Percentiles rank a stretch among this genome's conserved stretches.
These are phyloP conservation scores for Pilaira anomala DNA, from an alignment of 192 early-diverging fungal genomes.

Conservation along the genomic window DNA sequence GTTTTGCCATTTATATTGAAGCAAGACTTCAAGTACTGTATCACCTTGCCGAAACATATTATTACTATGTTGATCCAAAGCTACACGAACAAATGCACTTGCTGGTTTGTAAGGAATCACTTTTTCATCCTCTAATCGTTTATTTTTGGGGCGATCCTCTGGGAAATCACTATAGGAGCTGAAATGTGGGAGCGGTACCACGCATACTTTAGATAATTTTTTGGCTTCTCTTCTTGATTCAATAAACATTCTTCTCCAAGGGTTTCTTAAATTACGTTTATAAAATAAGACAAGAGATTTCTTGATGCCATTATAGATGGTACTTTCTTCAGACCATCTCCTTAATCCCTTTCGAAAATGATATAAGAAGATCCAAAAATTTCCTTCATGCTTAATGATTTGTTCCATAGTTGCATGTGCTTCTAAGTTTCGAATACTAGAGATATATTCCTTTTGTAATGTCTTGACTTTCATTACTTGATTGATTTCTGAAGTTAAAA, in stretches of 20 bases:
- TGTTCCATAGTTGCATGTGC: too few species aligned
- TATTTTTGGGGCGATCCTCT: not conserved
- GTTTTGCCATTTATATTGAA: slow-evolving; percentile 12
- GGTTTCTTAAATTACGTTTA: too few species aligned
- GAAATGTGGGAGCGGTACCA: slow-evolving; percentile 10
- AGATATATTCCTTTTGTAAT: slow-evolving; percentile 6
- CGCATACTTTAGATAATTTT: not conserved
- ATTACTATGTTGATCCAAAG: not conserved
- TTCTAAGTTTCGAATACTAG: slow-evolving; percentile 3
- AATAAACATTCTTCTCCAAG: too few species aligned
- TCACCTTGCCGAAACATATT: slow-evolving; percentile 16
- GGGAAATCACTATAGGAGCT: not conserved
- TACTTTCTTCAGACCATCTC: too few species aligned
- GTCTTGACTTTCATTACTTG: not conserved
- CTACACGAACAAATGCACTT: not conserved
- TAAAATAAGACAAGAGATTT: too few species aligned
- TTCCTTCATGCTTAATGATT: not conserved
- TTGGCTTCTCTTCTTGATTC: too few species aligned
- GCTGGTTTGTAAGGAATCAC: not conserved
- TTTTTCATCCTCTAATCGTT: not conserved
- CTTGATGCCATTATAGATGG: too few species aligned
- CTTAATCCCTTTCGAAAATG: too few species aligned
- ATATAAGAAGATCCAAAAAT: not conserved
- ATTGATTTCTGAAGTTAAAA: not conserved
- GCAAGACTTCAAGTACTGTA: slow-evolving; percentile 12